Base-by-base conservation (phyloP, 495 filamentous ascomycete species). In the Thozetella sp. region DNA sequence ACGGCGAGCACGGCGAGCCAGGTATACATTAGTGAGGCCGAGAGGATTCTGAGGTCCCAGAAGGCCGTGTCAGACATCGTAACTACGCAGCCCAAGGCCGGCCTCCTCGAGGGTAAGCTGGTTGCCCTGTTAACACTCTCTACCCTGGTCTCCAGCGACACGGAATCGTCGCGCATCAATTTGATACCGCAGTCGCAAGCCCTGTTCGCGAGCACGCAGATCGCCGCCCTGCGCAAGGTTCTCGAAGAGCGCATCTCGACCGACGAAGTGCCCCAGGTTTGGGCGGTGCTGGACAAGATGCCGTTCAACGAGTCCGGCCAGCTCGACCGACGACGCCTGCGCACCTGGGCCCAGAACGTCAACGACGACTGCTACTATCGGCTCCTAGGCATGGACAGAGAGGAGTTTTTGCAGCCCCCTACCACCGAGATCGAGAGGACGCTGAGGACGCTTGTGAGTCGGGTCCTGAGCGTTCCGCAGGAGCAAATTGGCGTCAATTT, bases 311-410 rank as follows among this genome's bases (percentile, higher is more conserved):
- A 72, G 0, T 46, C 66, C 1, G 74, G 73, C 34, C 69, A 76
- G 23, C 46, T 71, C 51, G 72, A 81, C 56, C 63, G 72, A 37
- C 76, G 78, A 26, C 72, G 72, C 43, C 34, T 81, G 51, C 77
- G 77, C 23, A 81, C 78, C 0, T 81, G 78, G 78, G 71, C 69
- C 9, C 78, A 81, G 59, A 81, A 81, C 54, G 74, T 75, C 30
- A 80, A 80, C 52, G 71, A 80, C 22, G 70, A 76, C 45, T 50
- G 76, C 19, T 68, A 77, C 52, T 71, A 72, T 22, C 76, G 74
- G 54, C 75, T 78, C 24, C 59, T 75, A 51, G 73, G 72, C 40
- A 57, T 78, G 30, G 74, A 78, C 26, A 70, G 65, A 20, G 72
- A 75, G 22, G 73, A 73, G 25, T 53, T 61, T 2, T 43, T 75